phyloP scores from a whole-genome alignment of 208 protist genomes.

The Strigomonas oncopelti region DNA sequence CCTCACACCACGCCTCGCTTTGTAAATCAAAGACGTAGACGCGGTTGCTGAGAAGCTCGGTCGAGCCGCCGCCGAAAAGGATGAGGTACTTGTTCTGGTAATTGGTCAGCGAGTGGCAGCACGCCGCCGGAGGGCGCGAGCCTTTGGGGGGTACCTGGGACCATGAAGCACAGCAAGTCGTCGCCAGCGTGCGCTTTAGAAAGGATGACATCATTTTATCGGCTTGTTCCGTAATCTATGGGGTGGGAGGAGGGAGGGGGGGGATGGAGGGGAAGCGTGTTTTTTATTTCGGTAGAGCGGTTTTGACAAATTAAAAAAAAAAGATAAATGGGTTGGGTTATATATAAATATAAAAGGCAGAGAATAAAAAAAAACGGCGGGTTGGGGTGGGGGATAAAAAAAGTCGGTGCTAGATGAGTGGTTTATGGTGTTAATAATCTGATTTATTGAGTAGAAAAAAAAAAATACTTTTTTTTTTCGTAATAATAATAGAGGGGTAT shows the following conservation, averaged over 20 bases:
- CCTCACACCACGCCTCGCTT: constrained; percentile 32
- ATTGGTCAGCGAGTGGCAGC: constrained; percentile 66
- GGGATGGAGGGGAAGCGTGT: too few relatives aligned
- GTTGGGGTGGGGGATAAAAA: not conserved
- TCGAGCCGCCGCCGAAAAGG: constrained; percentile 70
- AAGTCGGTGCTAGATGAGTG: not conserved
- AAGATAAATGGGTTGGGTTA: not conserved
- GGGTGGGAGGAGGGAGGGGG: too few relatives aligned
- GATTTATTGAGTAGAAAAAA: constrained; percentile 1
- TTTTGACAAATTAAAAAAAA: not conserved
- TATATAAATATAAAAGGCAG: not conserved
- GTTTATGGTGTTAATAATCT: not conserved
- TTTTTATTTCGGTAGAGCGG: too few relatives aligned
- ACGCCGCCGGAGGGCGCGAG: constrained; percentile 48
- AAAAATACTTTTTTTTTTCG: not conserved
- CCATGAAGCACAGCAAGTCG: not conserved
- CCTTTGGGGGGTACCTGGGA: not conserved
- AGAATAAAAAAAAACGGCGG: not conserved
- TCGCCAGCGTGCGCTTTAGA: not conserved
- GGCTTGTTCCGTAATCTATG: too few relatives aligned
- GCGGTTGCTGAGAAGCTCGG: constrained; percentile 13
- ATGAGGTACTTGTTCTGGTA: constrained; percentile 79
- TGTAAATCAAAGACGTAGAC: constrained; percentile 57
- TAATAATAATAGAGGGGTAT: constrained; percentile 4
- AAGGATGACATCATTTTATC: not conserved